Evolutionary conservation across 805 yeast genomes (phyloP), one percentile per base, ranked within the genome.

Genomic region (Candida glaebosa): DNA sequence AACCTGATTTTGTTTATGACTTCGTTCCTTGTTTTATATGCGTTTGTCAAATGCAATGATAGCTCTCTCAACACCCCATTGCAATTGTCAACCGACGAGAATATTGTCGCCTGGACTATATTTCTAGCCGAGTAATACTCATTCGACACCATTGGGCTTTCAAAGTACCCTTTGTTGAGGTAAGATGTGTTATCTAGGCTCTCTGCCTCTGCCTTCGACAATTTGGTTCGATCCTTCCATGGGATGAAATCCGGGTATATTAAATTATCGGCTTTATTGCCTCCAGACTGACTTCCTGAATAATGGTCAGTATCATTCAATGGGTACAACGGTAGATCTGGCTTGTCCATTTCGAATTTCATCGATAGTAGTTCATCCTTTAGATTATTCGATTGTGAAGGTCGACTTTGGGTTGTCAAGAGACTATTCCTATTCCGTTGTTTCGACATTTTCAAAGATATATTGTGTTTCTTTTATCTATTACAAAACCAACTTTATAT

Each of bases 71-170:
- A 52, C 9, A 67, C 60, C 34, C 52, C 55, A 31, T 61, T 57
- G 43, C 73, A 66, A 42, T 57, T 63, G 5, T 57, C 61, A 12
- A 65, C 57, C 19, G 67, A 58, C 24, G 62, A 52, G 39, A 70
- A 64, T 10, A 69, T 50, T 3, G 74, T 66, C 3, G 72, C 71
- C 42, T 67, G 74, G n/a, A 70, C 79, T 45, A 81, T 63, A 47
- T 76, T 79, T 38, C 88, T 66, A 1, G 88, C 90, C 0, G 87
- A 76, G 37, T 82, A 78, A 38, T 82, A 75, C 58, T 87, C 96
- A 54, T 83, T 70, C 2, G 82, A 67, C 18, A 74, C 75, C 8
- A 74, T 63, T 2, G 89, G 82, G 1, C 79, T 63, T 51, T 85
- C 88, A 43, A 73, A 74, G 49, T 73, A 80, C 5, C 96, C 96